Conservation (phyloP, 169 alveolate species). For the Plasmodium ovale region DNA sequence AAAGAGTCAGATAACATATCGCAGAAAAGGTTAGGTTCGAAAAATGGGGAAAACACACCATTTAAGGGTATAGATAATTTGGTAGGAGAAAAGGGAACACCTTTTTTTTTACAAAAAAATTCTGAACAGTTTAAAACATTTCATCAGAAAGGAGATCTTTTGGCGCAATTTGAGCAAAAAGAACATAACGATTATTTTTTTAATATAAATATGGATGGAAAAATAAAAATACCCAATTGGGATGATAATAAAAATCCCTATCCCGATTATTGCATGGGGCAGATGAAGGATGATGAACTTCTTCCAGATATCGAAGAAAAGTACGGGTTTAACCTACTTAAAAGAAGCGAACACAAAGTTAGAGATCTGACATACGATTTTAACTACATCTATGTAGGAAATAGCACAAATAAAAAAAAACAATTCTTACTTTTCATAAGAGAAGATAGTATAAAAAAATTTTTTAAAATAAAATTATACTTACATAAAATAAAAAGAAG, state of each 20-base stretch:
- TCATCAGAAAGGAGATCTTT: background rate
- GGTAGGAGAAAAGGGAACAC: background rate
- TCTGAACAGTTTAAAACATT: background rate
- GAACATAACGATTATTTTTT: background rate
- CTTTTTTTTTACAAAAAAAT: background rate
- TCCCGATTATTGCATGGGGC: background rate
- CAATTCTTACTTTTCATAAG: slow-evolving; percentile 47
- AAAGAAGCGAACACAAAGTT: slow-evolving; percentile 63
- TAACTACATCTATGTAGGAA: slow-evolving; percentile 70
- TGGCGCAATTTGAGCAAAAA: background rate
- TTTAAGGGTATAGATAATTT: background rate
- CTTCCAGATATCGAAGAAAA: slow-evolving; percentile 44
- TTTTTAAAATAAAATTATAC: slow-evolving; percentile 60
- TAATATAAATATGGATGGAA: background rate
- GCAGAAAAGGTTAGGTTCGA: background rate
- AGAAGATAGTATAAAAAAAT: slow-evolving; percentile 63
- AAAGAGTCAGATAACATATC: background rate
- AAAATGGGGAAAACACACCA: background rate
- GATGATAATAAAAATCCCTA: background rate
- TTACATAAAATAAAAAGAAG: slow-evolving; percentile 54
- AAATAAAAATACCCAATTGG: background rate
- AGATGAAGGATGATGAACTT: background rate
- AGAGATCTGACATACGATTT: slow-evolving; percentile 68
- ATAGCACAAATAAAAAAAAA: slow-evolving; percentile 18
- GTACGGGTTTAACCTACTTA: slow-evolving; percentile 67